phyloP scores from a whole-genome alignment of 2,329 filamentous ascomycete species.

The Ophiosphaerella herpotricha region DNA sequence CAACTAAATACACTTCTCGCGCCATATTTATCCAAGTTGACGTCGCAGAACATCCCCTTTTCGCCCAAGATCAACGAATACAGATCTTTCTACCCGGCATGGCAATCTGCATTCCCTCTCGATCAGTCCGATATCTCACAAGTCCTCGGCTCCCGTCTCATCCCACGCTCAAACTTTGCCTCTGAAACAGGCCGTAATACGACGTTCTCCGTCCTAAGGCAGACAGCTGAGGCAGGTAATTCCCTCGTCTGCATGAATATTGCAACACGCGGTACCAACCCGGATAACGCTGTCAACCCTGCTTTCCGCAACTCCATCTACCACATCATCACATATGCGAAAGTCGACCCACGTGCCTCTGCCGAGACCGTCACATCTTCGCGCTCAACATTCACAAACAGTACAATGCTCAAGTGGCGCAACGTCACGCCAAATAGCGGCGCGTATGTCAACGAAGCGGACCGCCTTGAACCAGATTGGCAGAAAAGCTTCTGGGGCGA shows the following conservation, averaged over 20 bases:
- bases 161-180: constrained; percentile 34
- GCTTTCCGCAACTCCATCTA: constrained; percentile 30
- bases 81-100: constrained; percentile 31
- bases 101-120: constrained; percentile 35
- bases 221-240: constrained; percentile 29
- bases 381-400: constrained; percentile 21
- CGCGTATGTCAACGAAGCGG: constrained; percentile 28
- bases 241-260: constrained; percentile 24
- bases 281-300: constrained; percentile 32
- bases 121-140: constrained; percentile 19
- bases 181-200: constrained; percentile 26
- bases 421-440: constrained; percentile 29
- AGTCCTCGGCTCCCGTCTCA: constrained; percentile 25
- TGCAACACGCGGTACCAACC: constrained; percentile 20
- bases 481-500: constrained; percentile 18
- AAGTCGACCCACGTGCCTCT: constrained; percentile 5
- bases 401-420: constrained; percentile 31
- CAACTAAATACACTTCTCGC: constrained; percentile 17
- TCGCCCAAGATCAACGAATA: constrained; percentile 38
- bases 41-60: constrained; percentile 27
- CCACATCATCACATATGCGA: constrained; percentile 23
- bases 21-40: constrained; percentile 16
- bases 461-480: constrained; percentile 18
- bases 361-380: constrained; percentile 13
- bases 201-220: constrained; percentile 30